Conservation (phyloP, 768 basidiomycete genomes). For the Chalciporus sphaerocephalus region DNA sequence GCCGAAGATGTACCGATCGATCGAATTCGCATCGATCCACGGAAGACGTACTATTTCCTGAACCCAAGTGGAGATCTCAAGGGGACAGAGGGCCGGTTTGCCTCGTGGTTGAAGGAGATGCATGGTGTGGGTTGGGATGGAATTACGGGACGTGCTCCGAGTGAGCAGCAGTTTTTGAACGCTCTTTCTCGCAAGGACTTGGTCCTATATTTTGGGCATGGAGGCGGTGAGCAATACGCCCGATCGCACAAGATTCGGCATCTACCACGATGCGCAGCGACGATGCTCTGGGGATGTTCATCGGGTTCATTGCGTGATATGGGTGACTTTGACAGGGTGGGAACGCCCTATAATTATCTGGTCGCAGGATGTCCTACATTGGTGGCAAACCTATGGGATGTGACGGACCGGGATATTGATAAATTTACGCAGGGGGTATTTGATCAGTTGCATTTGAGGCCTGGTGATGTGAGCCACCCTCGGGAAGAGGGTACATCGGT, state of each 20-base stretch:
- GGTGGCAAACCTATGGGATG: constrained; percentile 96
- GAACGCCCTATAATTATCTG: constrained; percentile 95
- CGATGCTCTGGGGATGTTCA: constrained; percentile 99
- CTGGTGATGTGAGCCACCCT: constrained; percentile 17
- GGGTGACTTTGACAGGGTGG: constrained; percentile 90
- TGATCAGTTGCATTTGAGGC: constrained; percentile 56
- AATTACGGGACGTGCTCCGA: constrained; percentile 66
- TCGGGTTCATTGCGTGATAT: constrained; percentile 84
- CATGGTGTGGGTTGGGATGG: constrained; percentile 78
- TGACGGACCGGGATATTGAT: constrained; percentile 96
- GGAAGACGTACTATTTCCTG: constrained; percentile 75
- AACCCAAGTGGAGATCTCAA: constrained; percentile 91
- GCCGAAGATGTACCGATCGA: constrained; percentile 30
- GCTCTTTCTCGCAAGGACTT: constrained; percentile 75
- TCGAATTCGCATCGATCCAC: constrained; percentile 56
- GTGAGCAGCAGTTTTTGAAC: constrained; percentile 76
- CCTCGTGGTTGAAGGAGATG: constrained; percentile 74
- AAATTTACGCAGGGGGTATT: constrained; percentile 84
- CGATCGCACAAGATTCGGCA: constrained; percentile 82
- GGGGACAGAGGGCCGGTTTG: constrained; percentile 79
- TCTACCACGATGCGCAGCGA: constrained; percentile 81
- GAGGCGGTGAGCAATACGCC: constrained; percentile 91
- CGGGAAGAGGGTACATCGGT: constrained; percentile 39
- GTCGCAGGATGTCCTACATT: constrained; percentile 93
- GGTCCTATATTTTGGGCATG: constrained; percentile 98